Base-by-base conservation (phyloP, 2,329 filamentous ascomycete genomes). In the Cladosporium sphaerospermum region DNA sequence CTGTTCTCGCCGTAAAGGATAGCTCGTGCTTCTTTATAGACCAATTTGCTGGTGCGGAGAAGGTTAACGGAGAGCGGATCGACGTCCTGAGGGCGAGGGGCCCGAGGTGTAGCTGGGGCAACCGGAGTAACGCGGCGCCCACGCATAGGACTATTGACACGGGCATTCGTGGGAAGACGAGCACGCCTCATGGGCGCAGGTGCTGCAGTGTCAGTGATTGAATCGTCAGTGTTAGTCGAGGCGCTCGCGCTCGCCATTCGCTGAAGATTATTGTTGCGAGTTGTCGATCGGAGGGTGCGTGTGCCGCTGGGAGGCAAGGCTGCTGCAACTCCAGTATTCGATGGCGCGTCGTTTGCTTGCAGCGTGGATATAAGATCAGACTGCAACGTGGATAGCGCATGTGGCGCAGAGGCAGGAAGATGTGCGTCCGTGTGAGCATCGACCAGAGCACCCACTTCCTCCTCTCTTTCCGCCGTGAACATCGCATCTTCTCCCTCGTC, bases 1-100 rank as follows among this genome's bases (percentile, higher is more conserved):
- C 55, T 54, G 53, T 74, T 75, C 23, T 65, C 63, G 44, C 64
- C 63, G 59, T 75, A 75, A 13, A 75, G 62, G 13, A 73, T 59
- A 5, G 61, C 61, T n/a, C 66, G 68, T 6, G 71, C 66, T 61
- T 75, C 71, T 50, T 63, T 61, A 59, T 71, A 66, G 54, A 75
- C 66, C n/a, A 67, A 61, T 45, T 67, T 66, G 52, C 66, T 71
- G n/a, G 66, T 64, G 40, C 68, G 63, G 7, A 75, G 66, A 11
- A 75, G 61, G 19, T 65, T 67, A 6, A 71, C 64, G 7, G 69
- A 59, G 11, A 74, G 63, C 5, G 69, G 66, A 42, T 73, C 71
- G 19, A 54, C 60, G 36, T 57, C 59, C 51, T 66, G 64, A 3
- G 59, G 59, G 16, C 61, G 60, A 13, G 56, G 42, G 8, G 51